Base-by-base conservation (phyloP, 2,329 filamentous ascomycete genomes). In the Hortaea werneckii region DNA sequence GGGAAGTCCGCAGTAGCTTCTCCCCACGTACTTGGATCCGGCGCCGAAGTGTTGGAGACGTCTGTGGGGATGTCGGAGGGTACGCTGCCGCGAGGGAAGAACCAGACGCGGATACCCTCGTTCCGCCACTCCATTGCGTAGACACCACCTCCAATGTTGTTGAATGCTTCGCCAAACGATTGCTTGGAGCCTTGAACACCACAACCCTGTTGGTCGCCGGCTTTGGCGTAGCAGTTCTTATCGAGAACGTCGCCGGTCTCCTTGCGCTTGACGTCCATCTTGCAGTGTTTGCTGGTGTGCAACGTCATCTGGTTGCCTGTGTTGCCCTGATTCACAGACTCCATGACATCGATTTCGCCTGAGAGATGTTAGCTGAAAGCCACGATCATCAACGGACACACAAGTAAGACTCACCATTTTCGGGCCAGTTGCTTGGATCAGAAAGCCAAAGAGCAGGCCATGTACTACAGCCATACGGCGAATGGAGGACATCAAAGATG, bases 21-120 rank as follows among this genome's bases (percentile, higher is more conserved):
- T 10, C 79, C 79, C 78, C 82, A 85, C 2, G 67, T 67, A 44
- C 71, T 75, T 0, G 82, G 78, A 54, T 84, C 72, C 0, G 82
- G 82, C 5, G 53, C 56, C 12, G 54, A 50, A 7, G 50, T 52
- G 47, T 67, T 61, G n/a, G 42, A 43, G 5, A 54, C 50, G 27
- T 56, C 54, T 5, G 44, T 45, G 4, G 54, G 52, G 50, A 84
- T 72, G 53, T 60, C 60, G 6, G 50, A 44, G 2, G 65, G 65
- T 7, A 58, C 59, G 40, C 45, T 35, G n/a, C 58, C 58, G 9
- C 58, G 52, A 7, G 52, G 39, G 44, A 63, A 64, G 52, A 62
- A 63, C 60, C 61, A 63, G 12, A 62, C 53, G n/a, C 53, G 54
- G 35, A 64, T 59, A 10, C 50, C 56, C 7, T 50, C 54, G 5